Evolutionary conservation across 1,284 basidiomycete species (phyloP).

Genomic region (Ustilago hordei): DNA sequence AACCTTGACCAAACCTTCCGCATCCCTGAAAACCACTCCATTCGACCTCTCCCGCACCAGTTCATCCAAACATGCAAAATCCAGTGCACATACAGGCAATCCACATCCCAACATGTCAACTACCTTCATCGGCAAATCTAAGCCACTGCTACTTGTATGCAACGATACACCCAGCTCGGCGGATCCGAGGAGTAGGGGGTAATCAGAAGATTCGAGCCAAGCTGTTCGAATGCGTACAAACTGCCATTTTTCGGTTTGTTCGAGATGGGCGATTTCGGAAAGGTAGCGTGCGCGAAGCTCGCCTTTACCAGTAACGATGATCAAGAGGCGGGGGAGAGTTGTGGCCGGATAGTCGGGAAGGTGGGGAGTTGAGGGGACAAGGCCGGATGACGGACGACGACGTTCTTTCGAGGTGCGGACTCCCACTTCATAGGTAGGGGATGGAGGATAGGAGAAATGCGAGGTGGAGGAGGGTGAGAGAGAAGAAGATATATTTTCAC

Average conservation of each 20-base stretch:
- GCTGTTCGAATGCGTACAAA: slow-evolving; percentile 77
- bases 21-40: slow-evolving; percentile 81
- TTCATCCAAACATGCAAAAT: slow-evolving; percentile 87
- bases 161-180: slow-evolving; percentile 92
- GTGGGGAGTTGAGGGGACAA: slow-evolving; percentile 23
- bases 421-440: not conserved
- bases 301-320: slow-evolving; percentile 93
- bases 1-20: slow-evolving; percentile 78
- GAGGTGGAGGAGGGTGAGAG: slow-evolving; percentile 25
- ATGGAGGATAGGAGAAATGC: slow-evolving; percentile 8
- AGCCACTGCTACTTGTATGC: slow-evolving; percentile 87
- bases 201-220: slow-evolving; percentile 59
- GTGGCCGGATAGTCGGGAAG: slow-evolving; percentile 44
- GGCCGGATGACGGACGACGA: slow-evolving; percentile 37
- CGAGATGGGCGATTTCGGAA: slow-evolving; percentile 75
- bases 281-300: slow-evolving; percentile 82
- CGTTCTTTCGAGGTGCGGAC: slow-evolving; percentile 37
- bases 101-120: slow-evolving; percentile 99
- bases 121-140: slow-evolving; percentile 99
- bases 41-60: slow-evolving; percentile 86
- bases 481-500: slow-evolving; percentile 28
- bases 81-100: slow-evolving; percentile 89
- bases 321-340: slow-evolving; percentile 71
- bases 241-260: slow-evolving; percentile 80
- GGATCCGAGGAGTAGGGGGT: slow-evolving; percentile 74